Percentiles rank a stretch among this genome's conserved stretches.
Conservation (phyloP, 129 eudicot species). For the Lactuca sativa region DNA sequence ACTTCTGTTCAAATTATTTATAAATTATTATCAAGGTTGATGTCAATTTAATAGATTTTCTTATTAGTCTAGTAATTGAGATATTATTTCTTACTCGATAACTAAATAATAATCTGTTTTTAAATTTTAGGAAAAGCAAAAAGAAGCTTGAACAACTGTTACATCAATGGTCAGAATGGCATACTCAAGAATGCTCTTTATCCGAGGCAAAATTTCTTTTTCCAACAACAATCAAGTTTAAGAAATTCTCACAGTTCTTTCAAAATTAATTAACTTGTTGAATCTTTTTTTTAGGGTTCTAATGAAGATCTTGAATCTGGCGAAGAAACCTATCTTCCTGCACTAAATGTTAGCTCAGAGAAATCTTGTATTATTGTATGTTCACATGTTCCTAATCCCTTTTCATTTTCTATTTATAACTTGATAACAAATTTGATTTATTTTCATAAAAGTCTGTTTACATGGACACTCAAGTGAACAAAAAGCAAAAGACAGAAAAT, state of each 20-base stretch:
- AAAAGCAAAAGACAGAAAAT: conserved; percentile 40
- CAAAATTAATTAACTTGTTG: conserved; percentile 9
- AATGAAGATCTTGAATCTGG: conserved; percentile 60
- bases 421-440: conserved; percentile 4
- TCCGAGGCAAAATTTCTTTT: conserved; percentile 29
- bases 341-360: conserved; percentile 55
- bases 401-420: conserved; percentile 1
- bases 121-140: conserved; percentile 40
- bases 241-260: neutral
- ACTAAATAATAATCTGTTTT: neutral
- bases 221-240: neutral
- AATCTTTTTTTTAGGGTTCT: conserved; percentile 39
- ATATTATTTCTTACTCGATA: neutral
- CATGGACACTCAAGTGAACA: conserved; percentile 58
- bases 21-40: conserved; percentile 36
- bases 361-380: conserved; percentile 63
- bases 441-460: conserved; percentile 52
- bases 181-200: conserved; percentile 36
- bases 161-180: conserved; percentile 54
- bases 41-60: neutral
- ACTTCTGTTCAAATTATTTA: conserved; percentile 35
- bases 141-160: conserved; percentile 48
- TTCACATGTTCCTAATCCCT: conserved; percentile 36
- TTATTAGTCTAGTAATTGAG: neutral
- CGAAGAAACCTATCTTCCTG: conserved; percentile 78